Conservation (phyloP, 192 early-diverging fungal genomes). For the Mortierella alpina region DNA sequence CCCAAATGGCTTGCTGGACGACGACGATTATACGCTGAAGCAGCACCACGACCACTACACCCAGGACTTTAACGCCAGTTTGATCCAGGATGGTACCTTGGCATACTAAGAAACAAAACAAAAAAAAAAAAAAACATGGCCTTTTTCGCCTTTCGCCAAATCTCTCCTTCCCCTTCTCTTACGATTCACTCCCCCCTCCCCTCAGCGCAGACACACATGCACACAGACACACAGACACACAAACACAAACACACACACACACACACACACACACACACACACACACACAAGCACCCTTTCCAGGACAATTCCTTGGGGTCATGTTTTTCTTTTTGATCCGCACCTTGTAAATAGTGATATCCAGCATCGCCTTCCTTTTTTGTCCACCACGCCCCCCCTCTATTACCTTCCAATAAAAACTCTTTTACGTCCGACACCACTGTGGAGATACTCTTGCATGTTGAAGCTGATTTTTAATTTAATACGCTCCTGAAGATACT, state of each 20-base stretch:
- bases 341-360: background rate
- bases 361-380: background rate
- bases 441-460: no score
- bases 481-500: background rate
- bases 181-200: background rate
- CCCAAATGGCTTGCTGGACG: conserved; percentile 33
- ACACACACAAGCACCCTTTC: background rate
- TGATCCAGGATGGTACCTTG: conserved; percentile 18
- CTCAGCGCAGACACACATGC: background rate
- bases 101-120: background rate
- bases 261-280: no score
- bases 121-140: background rate
- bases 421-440: background rate
- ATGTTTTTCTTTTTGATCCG: background rate
- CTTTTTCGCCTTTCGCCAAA: background rate
- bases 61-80: conserved; percentile 25
- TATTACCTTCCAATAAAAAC: background rate
- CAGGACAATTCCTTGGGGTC: background rate
- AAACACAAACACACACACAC: no score
- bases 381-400: background rate
- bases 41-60: conserved; percentile 43
- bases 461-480: background rate
- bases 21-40: conserved; percentile 27
- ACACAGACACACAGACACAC: no score
- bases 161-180: background rate